phyloP scores from a whole-genome alignment of 129 eudicot species.

The Erigeron canadensis region DNA sequence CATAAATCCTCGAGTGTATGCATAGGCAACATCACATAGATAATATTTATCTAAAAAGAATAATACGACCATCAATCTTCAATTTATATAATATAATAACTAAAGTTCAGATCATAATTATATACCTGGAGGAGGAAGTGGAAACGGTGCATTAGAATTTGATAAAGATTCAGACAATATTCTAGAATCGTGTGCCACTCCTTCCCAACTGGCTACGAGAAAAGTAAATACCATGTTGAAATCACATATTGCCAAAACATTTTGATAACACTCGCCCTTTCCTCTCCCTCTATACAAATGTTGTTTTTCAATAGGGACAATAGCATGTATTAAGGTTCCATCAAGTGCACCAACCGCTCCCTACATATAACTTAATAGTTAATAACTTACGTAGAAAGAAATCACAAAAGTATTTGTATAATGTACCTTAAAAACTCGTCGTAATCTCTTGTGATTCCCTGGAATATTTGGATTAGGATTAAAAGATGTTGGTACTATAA shows the following conservation, averaged over 20 bases:
- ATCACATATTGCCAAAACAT: neutral
- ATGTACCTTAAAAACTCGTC: neutral
- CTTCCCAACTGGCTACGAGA: neutral
- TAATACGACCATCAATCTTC: no score
- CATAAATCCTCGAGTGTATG: no score
- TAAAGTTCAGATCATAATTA: no score
- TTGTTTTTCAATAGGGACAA: neutral
- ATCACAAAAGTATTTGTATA: no score
- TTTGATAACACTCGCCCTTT: neutral
- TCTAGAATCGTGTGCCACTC: slow-evolving; percentile 7
- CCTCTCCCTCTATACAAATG: neutral
- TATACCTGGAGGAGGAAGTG: neutral
- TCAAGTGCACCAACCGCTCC: neutral
- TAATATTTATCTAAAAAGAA: no score
- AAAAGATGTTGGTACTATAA: slow-evolving; percentile 4
- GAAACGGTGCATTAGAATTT: neutral
- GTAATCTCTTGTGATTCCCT: neutral
- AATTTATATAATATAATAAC: no score
- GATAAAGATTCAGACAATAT: neutral
- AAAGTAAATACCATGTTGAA: slow-evolving; percentile 8
- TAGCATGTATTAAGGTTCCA: neutral
- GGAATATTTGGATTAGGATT: neutral
- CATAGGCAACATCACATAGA: no score
- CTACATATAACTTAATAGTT: no score
- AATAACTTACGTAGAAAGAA: no score